Evolutionary conservation across 140 eudicot species (phyloP), one percentile per base, ranked within the genome.

Genomic region (Senecio squalidus): DNA sequence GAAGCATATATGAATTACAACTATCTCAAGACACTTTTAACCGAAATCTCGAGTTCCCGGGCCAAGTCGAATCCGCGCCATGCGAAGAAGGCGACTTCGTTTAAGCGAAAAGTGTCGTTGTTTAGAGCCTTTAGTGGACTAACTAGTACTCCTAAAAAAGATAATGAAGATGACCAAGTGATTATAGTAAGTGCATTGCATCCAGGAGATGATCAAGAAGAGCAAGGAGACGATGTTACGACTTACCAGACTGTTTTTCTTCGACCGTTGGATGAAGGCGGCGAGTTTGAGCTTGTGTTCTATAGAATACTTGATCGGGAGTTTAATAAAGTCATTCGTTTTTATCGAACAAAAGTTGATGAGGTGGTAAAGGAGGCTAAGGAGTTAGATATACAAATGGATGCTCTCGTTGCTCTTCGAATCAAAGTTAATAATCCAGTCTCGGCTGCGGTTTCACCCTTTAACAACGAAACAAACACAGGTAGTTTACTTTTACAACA

Each of bases 61-160:
- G n/a, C n/a, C n/a, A 76, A 57, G 15, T 40, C 47, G 15, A 77
- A 73, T 44, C 17, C 21, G 22, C 13, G 51, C n/a, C 25, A 58
- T 0, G 18, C 73, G 11, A 31, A 30, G 23, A 66, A 66, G 28
- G 48, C 40, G 9, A 0, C 24, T 3, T 24, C 71, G 9, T 55
- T 71, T 38, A 71, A 46, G 51, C 44, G 86, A 60, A 76, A 64
- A 58, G 74, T 10, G 13, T 64, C 94, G 4, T 54, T 84, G 9
- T 76, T 84, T 68, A 71, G 96, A 55, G 82, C 87, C 0, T 84
- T 88, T 23, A 88, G 94, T 49, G 94, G 96, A 9, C 71, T 88
- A 5, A 75, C 68, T 27, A 67, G 61, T 9, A 34, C 1, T 15
- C 38, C 20, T 30, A 22, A 26, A 4, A 58, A 29, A 17, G 55